Conservation (phyloP, 768 basidiomycete genomes). For the Clitopilus hobsonii region DNA sequence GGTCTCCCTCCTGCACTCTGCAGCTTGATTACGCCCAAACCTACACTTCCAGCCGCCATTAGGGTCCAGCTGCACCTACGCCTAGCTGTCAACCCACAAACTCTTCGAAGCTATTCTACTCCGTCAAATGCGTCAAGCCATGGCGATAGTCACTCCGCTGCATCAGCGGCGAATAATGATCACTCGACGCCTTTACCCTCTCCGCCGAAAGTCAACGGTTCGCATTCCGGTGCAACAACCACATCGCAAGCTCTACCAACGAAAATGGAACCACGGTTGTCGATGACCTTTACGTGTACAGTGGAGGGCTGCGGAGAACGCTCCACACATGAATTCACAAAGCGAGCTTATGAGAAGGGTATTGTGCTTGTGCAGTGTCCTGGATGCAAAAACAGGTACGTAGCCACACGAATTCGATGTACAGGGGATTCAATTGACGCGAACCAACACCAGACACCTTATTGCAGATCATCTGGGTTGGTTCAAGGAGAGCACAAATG, state of each 20-base stretch:
- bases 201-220: neutral
- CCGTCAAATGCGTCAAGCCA: neutral
- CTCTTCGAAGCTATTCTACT: slow-evolving; percentile 8
- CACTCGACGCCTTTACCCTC: neutral
- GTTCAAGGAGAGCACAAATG: slow-evolving; percentile 81
- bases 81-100: slow-evolving; percentile 14
- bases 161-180: neutral
- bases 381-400: slow-evolving; percentile 83
- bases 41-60: slow-evolving; percentile 27
- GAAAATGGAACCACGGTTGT: slow-evolving; percentile 55
- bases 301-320: slow-evolving; percentile 66
- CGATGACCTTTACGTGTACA: slow-evolving; percentile 85
- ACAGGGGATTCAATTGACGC: no score
- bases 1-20: slow-evolving; percentile 41
- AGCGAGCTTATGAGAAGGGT: slow-evolving; percentile 79
- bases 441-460: slow-evolving; percentile 68
- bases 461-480: slow-evolving; percentile 90
- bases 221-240: slow-evolving; percentile 8
- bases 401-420: no score
- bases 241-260: slow-evolving; percentile 30
- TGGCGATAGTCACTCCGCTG: neutral
- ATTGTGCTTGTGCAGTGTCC: slow-evolving; percentile 93
- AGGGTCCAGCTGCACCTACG: slow-evolving; percentile 30
- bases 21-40: slow-evolving; percentile 30
- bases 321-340: slow-evolving; percentile 85